Percentiles rank a stretch among this genome's conserved stretches.
Conservation (phyloP, 2,329 filamentous ascomycete genomes). For the Colletotrichum destructivum region DNA sequence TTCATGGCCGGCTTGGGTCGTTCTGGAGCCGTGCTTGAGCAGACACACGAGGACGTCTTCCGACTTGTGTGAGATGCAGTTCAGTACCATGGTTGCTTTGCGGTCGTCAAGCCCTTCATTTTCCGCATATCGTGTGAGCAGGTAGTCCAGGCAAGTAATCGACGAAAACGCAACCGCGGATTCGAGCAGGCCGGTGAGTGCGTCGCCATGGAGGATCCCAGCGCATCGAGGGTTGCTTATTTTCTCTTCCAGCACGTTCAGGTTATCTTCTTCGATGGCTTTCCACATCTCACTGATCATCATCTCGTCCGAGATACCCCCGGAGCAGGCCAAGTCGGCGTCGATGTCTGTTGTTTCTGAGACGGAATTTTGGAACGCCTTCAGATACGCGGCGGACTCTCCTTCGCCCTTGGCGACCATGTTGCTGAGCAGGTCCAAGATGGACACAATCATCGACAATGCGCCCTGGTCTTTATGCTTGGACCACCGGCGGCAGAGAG, state of each 20-base stretch:
- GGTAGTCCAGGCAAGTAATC: background rate
- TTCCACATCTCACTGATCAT: slow-evolving; percentile 14
- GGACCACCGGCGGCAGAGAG: slow-evolving; percentile 4
- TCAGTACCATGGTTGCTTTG: background rate
- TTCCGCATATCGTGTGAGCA: background rate
- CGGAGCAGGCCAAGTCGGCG: background rate
- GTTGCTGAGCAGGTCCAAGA: background rate
- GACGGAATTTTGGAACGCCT: slow-evolving; percentile 15
- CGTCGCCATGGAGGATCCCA: background rate
- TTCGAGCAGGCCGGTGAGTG: background rate
- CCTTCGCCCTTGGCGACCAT: background rate
- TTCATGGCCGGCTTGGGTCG: background rate
- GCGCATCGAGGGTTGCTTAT: background rate
- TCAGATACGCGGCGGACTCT: slow-evolving; percentile 21
- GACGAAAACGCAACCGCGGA: slow-evolving; percentile 6
- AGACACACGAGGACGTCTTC: slow-evolving; percentile 17
- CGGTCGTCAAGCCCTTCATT: background rate
- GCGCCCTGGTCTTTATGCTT: background rate
- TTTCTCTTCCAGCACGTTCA: background rate
- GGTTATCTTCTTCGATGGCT: slow-evolving; percentile 5
- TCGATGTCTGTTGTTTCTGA: background rate
- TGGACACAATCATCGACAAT: background rate
- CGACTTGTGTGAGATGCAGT: background rate
- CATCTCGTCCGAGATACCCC: slow-evolving; percentile 21
- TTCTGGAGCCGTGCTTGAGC: slow-evolving; percentile 7